Conservation (phyloP, 1,139 yeast genomes). For the Ogataea hybrid region DNA sequence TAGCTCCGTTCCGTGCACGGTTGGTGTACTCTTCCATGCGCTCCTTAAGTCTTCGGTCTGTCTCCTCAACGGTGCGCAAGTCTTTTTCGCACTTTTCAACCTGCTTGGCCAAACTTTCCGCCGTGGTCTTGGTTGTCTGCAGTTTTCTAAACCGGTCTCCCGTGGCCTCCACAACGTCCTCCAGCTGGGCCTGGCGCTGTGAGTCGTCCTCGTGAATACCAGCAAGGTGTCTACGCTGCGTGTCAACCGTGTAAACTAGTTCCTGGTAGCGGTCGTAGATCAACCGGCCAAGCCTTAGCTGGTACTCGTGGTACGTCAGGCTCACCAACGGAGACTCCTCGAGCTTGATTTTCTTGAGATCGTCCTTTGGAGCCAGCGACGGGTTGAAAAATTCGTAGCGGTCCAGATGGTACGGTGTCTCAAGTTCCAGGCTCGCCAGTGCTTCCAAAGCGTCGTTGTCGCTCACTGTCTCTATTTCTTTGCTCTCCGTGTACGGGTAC, state of each 20-base stretch:
- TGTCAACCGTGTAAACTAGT: conserved; percentile 34
- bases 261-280: conserved; percentile 20
- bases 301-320: conserved; percentile 25
- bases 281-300: conserved; percentile 20
- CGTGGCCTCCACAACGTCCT: conserved; percentile 44
- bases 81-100: conserved; percentile 43
- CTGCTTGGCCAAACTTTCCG: conserved; percentile 46
- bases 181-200: conserved; percentile 47
- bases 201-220: conserved; percentile 45
- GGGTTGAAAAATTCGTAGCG: conserved; percentile 21
- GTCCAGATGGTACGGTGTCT: conserved; percentile 14
- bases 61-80: conserved; percentile 27
- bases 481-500: conserved; percentile 17
- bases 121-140: conserved; percentile 48
- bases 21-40: conserved; percentile 18
- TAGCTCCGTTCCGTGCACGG: conserved; percentile 4
- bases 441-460: conserved; percentile 9
- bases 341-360: conserved; percentile 8
- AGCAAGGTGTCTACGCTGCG: conserved; percentile 32
- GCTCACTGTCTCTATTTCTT: conserved; percentile 10
- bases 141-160: conserved; percentile 47
- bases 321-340: conserved; percentile 9
- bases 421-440: conserved; percentile 11
- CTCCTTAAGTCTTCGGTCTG: conserved; percentile 18
- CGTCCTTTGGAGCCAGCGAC: conserved; percentile 1